Evolutionary conservation across 805 yeast species (phyloP), one percentile per base, ranked within the genome.

Genomic region (Vanderwaltozyma tropicalis): DNA sequence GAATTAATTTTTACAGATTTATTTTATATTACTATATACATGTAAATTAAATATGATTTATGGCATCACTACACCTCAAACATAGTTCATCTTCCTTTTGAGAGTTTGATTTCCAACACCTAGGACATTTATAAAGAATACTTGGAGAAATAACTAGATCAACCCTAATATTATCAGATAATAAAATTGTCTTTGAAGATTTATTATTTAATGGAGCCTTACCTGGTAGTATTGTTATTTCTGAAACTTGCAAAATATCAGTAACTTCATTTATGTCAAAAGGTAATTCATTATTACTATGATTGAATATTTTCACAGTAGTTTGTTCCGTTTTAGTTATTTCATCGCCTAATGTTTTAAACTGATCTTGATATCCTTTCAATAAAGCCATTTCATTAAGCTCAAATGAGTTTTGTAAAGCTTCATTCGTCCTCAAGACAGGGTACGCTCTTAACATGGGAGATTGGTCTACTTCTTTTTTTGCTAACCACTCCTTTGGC

Each of bases 71-170:
- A 62, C 97, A 89, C 47, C 92, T 71, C 1, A 38, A 30, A 57
- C 98, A 89, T 21, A 87, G 62, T 1, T 56, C 57, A 10, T 74
- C 74, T 26, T 69, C 76, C 0, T 43, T 48, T 0, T 51, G 58
- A 0, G 94, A 65, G 7, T 72, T 73, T 53, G 62, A 77, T 51
- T 84, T 84, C 98, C 98, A 92, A 61, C 98, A 92, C 55, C 98
- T 72, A 6, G 95, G 95, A 56, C 98, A 92, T 51, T 87, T 87
- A 37, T 62, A 61, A 2, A 64, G 52, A 0, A 55, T 40, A 30
- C 61, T 54, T 28, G 37, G 65, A 7, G 66, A 59, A 2, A 80
- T 69, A 2, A 55, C 44, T 4, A 74, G 49, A 1, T 46, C 47
- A 6, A 67, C 39, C 3, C 36, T 52, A 8, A 47, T 49, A 2